phyloP scores from a whole-genome alignment of 2,329 filamentous ascomycete genomes.

The Aspergillus luchuensis region DNA sequence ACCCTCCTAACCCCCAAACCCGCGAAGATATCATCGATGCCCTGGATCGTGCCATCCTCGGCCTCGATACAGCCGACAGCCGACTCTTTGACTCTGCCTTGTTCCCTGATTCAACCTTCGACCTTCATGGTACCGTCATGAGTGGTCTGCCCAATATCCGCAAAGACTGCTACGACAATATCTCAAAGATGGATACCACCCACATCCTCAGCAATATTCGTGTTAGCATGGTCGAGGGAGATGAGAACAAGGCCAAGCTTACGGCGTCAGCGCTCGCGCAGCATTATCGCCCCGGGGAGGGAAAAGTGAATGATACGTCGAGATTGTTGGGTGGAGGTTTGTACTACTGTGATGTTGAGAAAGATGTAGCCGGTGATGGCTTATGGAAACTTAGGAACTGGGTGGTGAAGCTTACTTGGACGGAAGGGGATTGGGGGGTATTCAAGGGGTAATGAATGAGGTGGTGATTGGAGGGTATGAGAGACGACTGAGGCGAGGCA shows the following conservation, averaged over 20 bases:
- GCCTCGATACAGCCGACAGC: slow-evolving; percentile 31
- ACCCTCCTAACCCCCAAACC: background rate
- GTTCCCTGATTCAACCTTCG: slow-evolving; percentile 20
- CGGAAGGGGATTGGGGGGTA: slow-evolving; percentile 17
- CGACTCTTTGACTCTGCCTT: slow-evolving; percentile 34
- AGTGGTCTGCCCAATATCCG: slow-evolving; percentile 24
- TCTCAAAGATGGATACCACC: slow-evolving; percentile 34
- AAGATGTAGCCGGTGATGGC: slow-evolving; percentile 26
- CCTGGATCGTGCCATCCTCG: slow-evolving; percentile 30
- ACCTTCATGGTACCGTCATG: slow-evolving; percentile 21
- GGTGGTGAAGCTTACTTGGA: slow-evolving; percentile 35
- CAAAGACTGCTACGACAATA: slow-evolving; percentile 17
- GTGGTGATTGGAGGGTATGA: too few species aligned
- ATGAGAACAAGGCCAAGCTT: slow-evolving; percentile 15
- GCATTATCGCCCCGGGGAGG: slow-evolving; percentile 28
- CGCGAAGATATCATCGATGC: slow-evolving; percentile 37
- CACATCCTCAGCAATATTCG: slow-evolving; percentile 28
- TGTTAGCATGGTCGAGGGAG: slow-evolving; percentile 17
- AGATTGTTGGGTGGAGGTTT: slow-evolving; percentile 27
- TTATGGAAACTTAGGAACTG: slow-evolving; percentile 41
- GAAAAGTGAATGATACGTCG: slow-evolving; percentile 23
- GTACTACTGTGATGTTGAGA: slow-evolving; percentile 31
- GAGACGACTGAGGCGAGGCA: too few species aligned
- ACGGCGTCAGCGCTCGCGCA: slow-evolving; percentile 24
- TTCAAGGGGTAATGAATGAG: background rate